Percentiles rank a stretch among this genome's conserved stretches.
These are phyloP conservation scores for Cyclotella distinguenda DNA, from an alignment of 108 stramenopile species.

Conservation along the genomic window DNA sequence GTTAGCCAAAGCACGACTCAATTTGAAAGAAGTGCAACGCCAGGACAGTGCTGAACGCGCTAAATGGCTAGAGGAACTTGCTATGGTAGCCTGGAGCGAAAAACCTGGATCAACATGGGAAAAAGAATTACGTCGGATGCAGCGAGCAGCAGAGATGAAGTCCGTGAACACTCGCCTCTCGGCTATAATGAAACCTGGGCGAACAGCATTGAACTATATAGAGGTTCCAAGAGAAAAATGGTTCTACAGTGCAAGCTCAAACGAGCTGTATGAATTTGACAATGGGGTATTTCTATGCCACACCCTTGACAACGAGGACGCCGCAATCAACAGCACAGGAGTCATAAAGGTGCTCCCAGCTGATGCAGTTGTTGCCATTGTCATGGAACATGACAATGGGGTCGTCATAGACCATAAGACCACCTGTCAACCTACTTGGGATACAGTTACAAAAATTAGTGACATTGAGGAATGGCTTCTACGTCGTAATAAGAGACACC, in stretches of 20 bases:
- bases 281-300: neutral
- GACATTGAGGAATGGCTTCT: no score
- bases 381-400: neutral
- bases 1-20: neutral
- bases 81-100: neutral
- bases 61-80: neutral
- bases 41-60: neutral
- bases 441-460: no score
- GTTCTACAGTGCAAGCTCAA: neutral
- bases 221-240: slow-evolving; percentile 3
- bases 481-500: no score
- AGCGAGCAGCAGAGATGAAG: neutral
- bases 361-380: neutral
- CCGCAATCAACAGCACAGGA: neutral
- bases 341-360: neutral
- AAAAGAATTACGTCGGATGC: neutral
- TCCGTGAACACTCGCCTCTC: neutral
- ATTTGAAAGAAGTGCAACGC: neutral
- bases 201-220: neutral
- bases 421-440: neutral
- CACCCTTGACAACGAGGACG: neutral
- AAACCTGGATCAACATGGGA: neutral
- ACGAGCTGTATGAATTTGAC: slow-evolving; percentile 4
- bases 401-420: neutral
- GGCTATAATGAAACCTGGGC: neutral